These are phyloP conservation scores for Malbranchea cinnamomea DNA, from an alignment of 2,329 filamentous ascomycete species.

Conservation along the genomic window DNA sequence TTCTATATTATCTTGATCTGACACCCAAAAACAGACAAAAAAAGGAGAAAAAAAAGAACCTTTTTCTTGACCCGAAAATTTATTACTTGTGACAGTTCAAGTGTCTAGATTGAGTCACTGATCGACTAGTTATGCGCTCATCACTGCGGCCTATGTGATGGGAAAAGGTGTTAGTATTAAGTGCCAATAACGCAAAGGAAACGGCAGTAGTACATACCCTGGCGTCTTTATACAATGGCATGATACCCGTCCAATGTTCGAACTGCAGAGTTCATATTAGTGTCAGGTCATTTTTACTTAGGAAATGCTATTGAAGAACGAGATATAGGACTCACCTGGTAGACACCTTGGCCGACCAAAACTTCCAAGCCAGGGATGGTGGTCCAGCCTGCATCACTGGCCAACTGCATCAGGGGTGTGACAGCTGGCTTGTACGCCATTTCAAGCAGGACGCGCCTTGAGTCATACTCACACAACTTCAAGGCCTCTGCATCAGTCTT, in stretches of 20 bases:
- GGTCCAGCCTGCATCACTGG: conserved; percentile 61
- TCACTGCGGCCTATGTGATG: conserved; percentile 8
- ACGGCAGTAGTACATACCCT: conserved; percentile 32
- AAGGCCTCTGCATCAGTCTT: conserved; percentile 16
- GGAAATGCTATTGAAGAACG: conserved; percentile 7
- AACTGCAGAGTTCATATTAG: conserved; percentile 43
- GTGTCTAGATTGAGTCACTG: too few species aligned
- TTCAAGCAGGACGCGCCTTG: conserved; percentile 59
- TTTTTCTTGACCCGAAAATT: too few species aligned
- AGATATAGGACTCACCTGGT: conserved; percentile 48
- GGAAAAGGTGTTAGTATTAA: background rate
- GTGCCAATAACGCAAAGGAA: background rate
- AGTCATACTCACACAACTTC: too few species aligned
- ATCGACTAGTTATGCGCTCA: conserved; percentile 3
- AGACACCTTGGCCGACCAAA: conserved; percentile 67
- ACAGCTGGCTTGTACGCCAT: conserved; percentile 90
- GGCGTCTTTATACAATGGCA: conserved; percentile 55
- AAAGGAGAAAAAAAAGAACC: too few species aligned
- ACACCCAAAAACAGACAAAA: too few species aligned
- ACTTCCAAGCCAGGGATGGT: conserved; percentile 82
- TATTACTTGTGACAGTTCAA: too few species aligned
- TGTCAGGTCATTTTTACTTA: too few species aligned
- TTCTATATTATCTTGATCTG: too few species aligned
- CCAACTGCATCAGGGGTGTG: conserved; percentile 74
- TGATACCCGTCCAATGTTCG: conserved; percentile 71